Base-by-base conservation (phyloP, 1,284 basidiomycete genomes). In the Lentinula novae-zelandiae region DNA sequence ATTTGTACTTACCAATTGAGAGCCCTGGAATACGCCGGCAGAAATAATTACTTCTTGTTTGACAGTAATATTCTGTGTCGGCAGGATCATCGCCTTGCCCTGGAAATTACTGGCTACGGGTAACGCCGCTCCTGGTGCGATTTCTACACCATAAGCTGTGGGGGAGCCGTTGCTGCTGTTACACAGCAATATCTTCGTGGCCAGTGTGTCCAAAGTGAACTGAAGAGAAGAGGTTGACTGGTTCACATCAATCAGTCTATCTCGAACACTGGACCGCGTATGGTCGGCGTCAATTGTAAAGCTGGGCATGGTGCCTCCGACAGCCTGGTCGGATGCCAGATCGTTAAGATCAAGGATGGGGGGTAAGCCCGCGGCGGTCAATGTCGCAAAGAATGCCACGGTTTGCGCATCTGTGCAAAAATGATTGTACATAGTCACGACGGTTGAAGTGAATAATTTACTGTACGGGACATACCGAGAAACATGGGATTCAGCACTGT, bases 11-110 rank as follows among this genome's bases (percentile, higher is more conserved):
- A 65, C 66, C 31, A 67, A 36, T 51, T 68, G 67, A 1, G 67
- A 65, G 36, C 60, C 63, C 40, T 68, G 67, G 60, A 68, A 68
- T 7, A 63, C 66, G 13, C 67, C 67, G 2, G 66, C 67, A 46
- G 62, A 64, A n/a, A 67, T 48, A 39, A 68, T 66, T 7, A 68
- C 67, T 60, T 68, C 67, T 38, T 58, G 51, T 20, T 57, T 60
- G 7, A 55, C 67, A n/a, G 38, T 57, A 17, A 65, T 57, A 34
- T 61, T 60, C 49, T 44, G 36, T 33, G 53, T 52, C 12, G 48
- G 57, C 40, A 66, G 39, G 66, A 65, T 59, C 17, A 65, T 59
- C 17, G 60, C 56, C 44, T 65, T 65, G 38, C 65, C 60, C 31
- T 56, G 54, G 44, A 70, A 69, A 40, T 64, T 64, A 27, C 56